Evolutionary conservation across 2,329 filamentous ascomycete genomes (phyloP).

Genomic region (Talaromyces sp.): DNA sequence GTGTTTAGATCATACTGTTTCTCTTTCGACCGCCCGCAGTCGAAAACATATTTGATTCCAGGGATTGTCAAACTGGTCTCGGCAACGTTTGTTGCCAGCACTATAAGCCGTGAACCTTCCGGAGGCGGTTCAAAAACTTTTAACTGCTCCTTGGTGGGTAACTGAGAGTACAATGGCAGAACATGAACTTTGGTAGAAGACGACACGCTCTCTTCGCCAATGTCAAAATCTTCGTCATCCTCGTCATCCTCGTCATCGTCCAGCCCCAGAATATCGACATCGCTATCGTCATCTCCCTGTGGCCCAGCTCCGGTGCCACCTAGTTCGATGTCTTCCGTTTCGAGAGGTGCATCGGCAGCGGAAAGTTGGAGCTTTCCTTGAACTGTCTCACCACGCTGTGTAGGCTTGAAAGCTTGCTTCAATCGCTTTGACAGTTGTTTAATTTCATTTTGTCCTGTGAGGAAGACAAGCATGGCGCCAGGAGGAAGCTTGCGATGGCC

Average conservation of each 20-base stretch:
- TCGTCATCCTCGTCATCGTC: conserved; percentile 45
- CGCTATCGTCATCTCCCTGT: conserved; percentile 50
- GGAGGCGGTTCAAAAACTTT: conserved; percentile 82
- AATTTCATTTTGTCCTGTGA: conserved; percentile 93
- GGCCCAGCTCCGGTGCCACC: conserved; percentile 50
- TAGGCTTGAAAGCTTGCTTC: conserved; percentile 61
- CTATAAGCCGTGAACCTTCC: conserved; percentile 75
- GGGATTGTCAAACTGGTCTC: conserved; percentile 97
- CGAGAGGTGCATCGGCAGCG: conserved; percentile 70
- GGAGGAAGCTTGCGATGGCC: conserved; percentile 86
- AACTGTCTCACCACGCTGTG: conserved; percentile 44
- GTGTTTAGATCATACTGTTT: conserved; percentile 81
- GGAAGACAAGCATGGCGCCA: conserved; percentile 86
- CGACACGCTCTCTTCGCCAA: conserved; percentile 55
- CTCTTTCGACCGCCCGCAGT: conserved; percentile 88
- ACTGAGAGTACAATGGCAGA: conserved; percentile 86
- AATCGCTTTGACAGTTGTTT: conserved; percentile 72
- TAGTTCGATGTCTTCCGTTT: conserved; percentile 82
- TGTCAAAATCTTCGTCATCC: conserved; percentile 63
- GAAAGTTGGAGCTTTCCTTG: conserved; percentile 68
- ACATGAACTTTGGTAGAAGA: conserved; percentile 71
- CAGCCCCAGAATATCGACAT: conserved; percentile 57
- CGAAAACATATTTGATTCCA: conserved; percentile 90
- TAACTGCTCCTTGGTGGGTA: conserved; percentile 86
- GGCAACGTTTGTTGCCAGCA: conserved; percentile 92